Evolutionary conservation across 164 flowering plant genomes (phyloP).

Genomic region (Piper betle): DNA sequence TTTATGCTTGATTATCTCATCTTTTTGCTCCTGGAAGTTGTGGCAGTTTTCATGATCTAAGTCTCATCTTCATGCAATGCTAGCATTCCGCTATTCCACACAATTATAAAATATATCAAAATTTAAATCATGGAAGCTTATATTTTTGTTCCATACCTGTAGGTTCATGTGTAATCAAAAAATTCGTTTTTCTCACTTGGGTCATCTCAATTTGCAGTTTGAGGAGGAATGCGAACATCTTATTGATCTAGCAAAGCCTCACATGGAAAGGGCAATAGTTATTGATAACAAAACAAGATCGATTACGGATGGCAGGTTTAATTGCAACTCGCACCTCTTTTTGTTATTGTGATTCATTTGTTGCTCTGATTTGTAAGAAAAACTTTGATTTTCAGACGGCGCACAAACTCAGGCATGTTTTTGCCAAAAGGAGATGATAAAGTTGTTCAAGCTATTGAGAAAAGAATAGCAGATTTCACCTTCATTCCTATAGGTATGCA

Average conservation of each 20-base stretch:
- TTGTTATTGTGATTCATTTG: not conserved
- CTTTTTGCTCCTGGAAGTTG: no score
- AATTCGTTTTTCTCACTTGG: no score
- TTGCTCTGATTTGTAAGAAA: not conserved
- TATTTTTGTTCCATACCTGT: not conserved
- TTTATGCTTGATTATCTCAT: no score
- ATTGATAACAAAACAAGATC: constrained; percentile 74
- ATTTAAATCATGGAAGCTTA: not conserved
- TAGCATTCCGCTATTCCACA: no score
- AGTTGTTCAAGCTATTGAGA: constrained; percentile 52
- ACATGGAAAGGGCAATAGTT: constrained; percentile 76
- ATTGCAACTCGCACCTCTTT: constrained; percentile 2
- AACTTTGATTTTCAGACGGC: constrained; percentile 38
- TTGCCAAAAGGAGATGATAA: constrained; percentile 66
- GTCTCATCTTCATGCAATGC: no score
- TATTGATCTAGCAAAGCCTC: constrained; percentile 65
- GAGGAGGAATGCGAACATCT: constrained; percentile 82
- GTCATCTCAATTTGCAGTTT: constrained; percentile 30
- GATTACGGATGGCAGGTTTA: constrained; percentile 87
- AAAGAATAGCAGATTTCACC: constrained; percentile 80
- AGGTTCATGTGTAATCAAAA: not conserved
- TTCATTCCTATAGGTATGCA: constrained; percentile 83
- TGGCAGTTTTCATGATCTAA: no score
- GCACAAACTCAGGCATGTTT: constrained; percentile 94
- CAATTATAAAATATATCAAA: no score